These are phyloP conservation scores for Termitomyces sp. DNA, from an alignment of 768 basidiomycete species.

Conservation along the genomic window DNA sequence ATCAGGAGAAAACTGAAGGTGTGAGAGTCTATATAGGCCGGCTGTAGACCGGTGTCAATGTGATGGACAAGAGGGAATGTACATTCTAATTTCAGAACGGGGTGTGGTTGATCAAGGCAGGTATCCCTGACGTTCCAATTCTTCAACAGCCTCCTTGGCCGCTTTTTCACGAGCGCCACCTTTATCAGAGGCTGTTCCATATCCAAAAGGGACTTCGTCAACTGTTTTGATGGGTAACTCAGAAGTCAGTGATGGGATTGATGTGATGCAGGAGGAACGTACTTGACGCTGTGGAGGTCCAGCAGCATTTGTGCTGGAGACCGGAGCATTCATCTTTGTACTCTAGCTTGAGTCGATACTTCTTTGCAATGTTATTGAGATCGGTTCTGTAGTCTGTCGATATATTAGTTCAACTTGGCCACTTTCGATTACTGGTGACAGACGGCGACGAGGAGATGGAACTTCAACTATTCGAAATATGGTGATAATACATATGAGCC, in stretches of 20 bases:
- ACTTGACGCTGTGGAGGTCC: conserved; percentile 1
- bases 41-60: no score
- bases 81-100: no score
- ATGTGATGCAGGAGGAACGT: neutral
- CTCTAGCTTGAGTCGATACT: neutral
- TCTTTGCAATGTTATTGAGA: conserved; percentile 10
- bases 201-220: neutral
- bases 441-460: neutral
- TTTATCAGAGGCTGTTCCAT: neutral
- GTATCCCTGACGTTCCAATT: conserved; percentile 1
- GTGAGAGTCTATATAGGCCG: no score
- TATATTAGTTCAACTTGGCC: neutral
- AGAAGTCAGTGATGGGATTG: neutral
- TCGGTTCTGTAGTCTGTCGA: conserved; percentile 7
- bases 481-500: neutral
- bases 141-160: conserved; percentile 5
- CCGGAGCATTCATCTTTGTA: neutral
- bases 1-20: no score
- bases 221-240: neutral
- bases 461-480: neutral
- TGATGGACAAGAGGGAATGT: no score
- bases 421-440: neutral
- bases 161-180: conserved; percentile 7
- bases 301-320: conserved; percentile 2
- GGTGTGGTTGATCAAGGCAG: neutral